These are phyloP conservation scores for Phaseolus lunatus DNA, from an alignment of 306 rosid genomes.

Conservation along the genomic window DNA sequence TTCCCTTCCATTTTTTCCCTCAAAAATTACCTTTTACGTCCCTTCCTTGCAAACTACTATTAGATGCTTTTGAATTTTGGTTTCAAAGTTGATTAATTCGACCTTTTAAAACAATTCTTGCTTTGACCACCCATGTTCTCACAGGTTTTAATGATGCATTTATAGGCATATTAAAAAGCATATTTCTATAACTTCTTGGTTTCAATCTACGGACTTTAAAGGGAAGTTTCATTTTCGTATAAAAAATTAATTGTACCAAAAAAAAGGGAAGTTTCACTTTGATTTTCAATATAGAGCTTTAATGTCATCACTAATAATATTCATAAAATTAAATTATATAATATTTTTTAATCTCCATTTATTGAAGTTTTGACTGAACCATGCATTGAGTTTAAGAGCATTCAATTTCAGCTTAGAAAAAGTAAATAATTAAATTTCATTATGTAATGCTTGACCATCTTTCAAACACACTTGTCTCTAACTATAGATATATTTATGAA, in stretches of 20 bases:
- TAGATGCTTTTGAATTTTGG: conserved; percentile 12
- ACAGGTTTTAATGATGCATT: background rate
- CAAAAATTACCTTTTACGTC: conserved; percentile 21
- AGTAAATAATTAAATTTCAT: background rate
- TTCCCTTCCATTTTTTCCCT: background rate
- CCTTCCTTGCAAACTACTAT: background rate
- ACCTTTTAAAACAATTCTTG: background rate
- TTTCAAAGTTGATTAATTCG: conserved; percentile 36
- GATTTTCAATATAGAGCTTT: background rate
- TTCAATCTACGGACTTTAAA: background rate
- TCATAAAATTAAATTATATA: background rate
- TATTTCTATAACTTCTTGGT: background rate
- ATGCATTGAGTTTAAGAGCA: background rate
- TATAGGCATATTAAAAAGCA: background rate
- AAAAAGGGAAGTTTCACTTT: too few relatives aligned
- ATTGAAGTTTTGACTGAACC: too few relatives aligned
- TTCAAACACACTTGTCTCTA: too few relatives aligned
- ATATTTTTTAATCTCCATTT: background rate
- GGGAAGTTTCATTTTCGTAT: too few relatives aligned
- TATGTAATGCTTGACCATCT: too few relatives aligned
- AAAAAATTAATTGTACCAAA: too few relatives aligned
- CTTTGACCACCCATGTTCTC: conserved; percentile 11
- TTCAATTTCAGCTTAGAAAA: background rate
- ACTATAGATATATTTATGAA: too few relatives aligned
- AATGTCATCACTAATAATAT: background rate